A percentile compares a stretch with the other conserved stretches of the same genome.
These are phyloP conservation scores for Helianthus annuus DNA, from an alignment of 129 eudicot species.

Conservation along the genomic window HanXRQr2.0-SUNRISE NC_035435.2:124956676-124957175, in stretches of 20 bases:
- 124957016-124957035: conserved; percentile 87
- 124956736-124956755: conserved; percentile 91
- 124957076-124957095: conserved; percentile 77
- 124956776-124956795: conserved; percentile 64
- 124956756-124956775: conserved; percentile 77
- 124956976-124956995: conserved; percentile 60
- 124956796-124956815: conserved; percentile 93
- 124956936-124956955: conserved; percentile 40
- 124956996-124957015: conserved; percentile 51
- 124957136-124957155: conserved; percentile 5
- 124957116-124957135: background rate
- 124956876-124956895: conserved; percentile 50
- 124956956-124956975: conserved; percentile 35
- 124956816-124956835: conserved; percentile 81
- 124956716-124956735: conserved; percentile 95
- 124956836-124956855: conserved; percentile 49
- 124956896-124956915: conserved; percentile 36
- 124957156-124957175: conserved; percentile 60
- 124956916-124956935: conserved; percentile 36
- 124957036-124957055: conserved; percentile 57
- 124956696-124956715: conserved; percentile 86
- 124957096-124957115: background rate
- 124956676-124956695: conserved; percentile 34
- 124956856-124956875: conserved; percentile 56
- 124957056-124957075: conserved; percentile 56